These are phyloP conservation scores for Paratinospora sagittata DNA, from an alignment of 164 flowering plant species.

Conservation along the genomic window DNA sequence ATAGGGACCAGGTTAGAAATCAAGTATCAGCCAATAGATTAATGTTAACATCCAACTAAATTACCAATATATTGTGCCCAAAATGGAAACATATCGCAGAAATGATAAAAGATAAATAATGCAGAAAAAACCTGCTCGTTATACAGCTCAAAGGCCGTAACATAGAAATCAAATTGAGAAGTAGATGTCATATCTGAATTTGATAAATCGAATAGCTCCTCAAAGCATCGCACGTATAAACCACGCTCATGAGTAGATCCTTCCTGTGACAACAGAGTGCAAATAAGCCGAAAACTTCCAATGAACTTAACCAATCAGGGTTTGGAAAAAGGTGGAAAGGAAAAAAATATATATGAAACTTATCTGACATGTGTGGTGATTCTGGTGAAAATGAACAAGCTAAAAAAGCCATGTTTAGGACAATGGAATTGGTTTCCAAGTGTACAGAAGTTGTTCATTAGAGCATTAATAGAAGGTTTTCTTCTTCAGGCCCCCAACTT, in stretches of 20 bases:
- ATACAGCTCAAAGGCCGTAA: conserved; percentile 72
- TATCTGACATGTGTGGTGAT: neutral
- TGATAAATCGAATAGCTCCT: conserved; percentile 95
- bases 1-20: conserved; percentile 6
- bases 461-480: too few relatives aligned
- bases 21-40: neutral
- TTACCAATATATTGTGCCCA: neutral
- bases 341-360: neutral
- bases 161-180: conserved; percentile 58
- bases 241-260: conserved; percentile 96
- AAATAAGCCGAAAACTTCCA: neutral
- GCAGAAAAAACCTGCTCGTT: conserved; percentile 77
- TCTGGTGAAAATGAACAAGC: neutral
- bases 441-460: too few relatives aligned
- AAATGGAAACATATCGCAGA: neutral
- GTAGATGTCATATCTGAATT: conserved; percentile 75
- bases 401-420: neutral
- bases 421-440: too few relatives aligned
- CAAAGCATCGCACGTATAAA: conserved; percentile 81
- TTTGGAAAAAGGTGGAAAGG: neutral
- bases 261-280: conserved; percentile 50
- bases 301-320: neutral
- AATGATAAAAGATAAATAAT: neutral
- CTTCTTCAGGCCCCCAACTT: too few relatives aligned
- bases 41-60: neutral